Percentiles rank a stretch among this genome's conserved stretches.
phyloP scores from a whole-genome alignment of 1,284 basidiomycete genomes.

The Anthracocystis panici-leucophaei region DNA sequence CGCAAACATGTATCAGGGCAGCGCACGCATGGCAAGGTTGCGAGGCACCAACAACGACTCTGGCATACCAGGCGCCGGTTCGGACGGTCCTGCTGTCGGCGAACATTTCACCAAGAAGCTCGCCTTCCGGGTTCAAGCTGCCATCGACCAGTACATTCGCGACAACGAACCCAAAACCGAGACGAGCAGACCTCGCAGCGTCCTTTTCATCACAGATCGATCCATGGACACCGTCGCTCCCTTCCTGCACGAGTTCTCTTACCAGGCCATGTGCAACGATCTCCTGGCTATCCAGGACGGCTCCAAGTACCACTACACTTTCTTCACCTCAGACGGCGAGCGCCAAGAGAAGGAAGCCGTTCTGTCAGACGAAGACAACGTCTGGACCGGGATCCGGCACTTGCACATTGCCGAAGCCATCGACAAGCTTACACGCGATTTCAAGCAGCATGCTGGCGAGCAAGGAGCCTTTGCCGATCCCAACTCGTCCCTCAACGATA shows the following conservation, averaged over 20 bases:
- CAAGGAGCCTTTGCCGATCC: slow-evolving; percentile 82
- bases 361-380: slow-evolving; percentile 85
- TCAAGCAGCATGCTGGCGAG: slow-evolving; percentile 91
- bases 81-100: slow-evolving; percentile 22
- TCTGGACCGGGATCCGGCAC: slow-evolving; percentile 93
- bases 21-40: slow-evolving; percentile 54
- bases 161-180: slow-evolving; percentile 75
- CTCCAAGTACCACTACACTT: slow-evolving; percentile 81
- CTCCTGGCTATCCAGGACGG: slow-evolving; percentile 85
- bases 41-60: slow-evolving; percentile 35
- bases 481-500: slow-evolving; percentile 89
- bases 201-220: slow-evolving; percentile 92
- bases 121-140: slow-evolving; percentile 57
- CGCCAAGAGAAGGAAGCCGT: slow-evolving; percentile 88
- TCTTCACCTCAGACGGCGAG: slow-evolving; percentile 73
- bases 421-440: slow-evolving; percentile 93
- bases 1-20: slow-evolving; percentile 51
- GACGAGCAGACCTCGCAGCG: slow-evolving; percentile 78
- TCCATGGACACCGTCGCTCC: slow-evolving; percentile 93
- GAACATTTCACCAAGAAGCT: slow-evolving; percentile 64
- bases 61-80: slow-evolving; percentile 15
- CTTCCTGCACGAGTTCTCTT: slow-evolving; percentile 96
- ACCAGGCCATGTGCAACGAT: slow-evolving; percentile 98
- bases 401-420: slow-evolving; percentile 99
- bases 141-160: slow-evolving; percentile 54